These are phyloP conservation scores for Silene conica DNA, from an alignment of 148 eudicot species.

Conservation along the genomic window DNA sequence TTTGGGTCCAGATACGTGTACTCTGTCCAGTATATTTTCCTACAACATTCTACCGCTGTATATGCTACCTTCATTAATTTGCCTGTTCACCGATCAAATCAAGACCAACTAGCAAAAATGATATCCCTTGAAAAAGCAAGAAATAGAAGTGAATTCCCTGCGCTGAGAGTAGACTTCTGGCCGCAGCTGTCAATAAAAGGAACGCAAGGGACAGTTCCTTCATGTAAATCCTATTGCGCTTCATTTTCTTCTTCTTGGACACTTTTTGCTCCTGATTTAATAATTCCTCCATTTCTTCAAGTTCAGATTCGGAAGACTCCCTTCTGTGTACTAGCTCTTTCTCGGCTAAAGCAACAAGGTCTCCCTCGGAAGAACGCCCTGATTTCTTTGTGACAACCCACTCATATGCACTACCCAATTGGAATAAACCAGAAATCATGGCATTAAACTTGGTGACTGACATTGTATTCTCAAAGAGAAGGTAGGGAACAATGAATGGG, in stretches of 20 bases:
- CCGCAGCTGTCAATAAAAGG: constrained; percentile 76
- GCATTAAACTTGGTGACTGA: constrained; percentile 96
- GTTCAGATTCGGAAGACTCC: constrained; percentile 46
- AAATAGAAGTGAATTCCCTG: constrained; percentile 97
- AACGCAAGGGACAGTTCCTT: constrained; percentile 83
- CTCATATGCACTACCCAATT: constrained; percentile 85
- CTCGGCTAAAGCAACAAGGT: constrained; percentile 52
- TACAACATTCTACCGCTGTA: constrained; percentile 16
- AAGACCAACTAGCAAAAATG: constrained; percentile 85
- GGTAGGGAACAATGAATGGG: constrained; percentile 93
- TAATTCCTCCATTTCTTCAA: constrained; percentile 53
- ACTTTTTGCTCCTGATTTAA: constrained; percentile 31
- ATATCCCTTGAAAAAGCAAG: constrained; percentile 87
- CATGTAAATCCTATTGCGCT: constrained; percentile 74
- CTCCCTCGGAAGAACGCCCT: constrained; percentile 94
- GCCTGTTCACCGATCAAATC: constrained; percentile 97
- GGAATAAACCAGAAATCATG: constrained; percentile 94
- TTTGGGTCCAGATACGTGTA: constrained; percentile 1
- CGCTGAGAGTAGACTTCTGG: constrained; percentile 81
- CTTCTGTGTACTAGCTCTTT: constrained; percentile 45
- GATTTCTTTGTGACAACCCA: constrained; percentile 99
- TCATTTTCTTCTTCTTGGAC: constrained; percentile 42
- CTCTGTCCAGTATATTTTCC: background rate
- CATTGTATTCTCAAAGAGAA: constrained; percentile 94
- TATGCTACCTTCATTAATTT: constrained; percentile 26